Evolutionary conservation across 495 filamentous ascomycete genomes (phyloP).

Genomic region (Lophium mytilinum): DNA sequence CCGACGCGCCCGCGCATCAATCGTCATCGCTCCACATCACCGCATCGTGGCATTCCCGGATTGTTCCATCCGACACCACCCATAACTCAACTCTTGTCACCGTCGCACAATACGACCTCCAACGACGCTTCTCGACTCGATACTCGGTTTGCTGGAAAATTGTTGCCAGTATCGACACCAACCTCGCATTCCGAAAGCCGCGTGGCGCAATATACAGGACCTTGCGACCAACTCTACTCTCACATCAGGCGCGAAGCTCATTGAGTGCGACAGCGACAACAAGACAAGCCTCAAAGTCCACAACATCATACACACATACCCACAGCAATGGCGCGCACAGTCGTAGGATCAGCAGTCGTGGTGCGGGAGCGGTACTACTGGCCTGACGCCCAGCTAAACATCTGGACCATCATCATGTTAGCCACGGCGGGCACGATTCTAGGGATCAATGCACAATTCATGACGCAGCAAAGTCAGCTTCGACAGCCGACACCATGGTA

Average conservation of each 20-base stretch:
- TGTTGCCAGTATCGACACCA: too few relatives aligned
- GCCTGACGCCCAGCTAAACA: conserved; percentile 85
- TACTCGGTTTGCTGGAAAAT: too few relatives aligned
- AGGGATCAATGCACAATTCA: conserved; percentile 80
- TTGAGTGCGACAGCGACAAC: not conserved
- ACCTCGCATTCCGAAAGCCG: too few relatives aligned
- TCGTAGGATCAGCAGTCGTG: conserved; percentile 26
- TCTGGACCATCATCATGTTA: conserved; percentile 87
- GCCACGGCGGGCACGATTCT: conserved; percentile 68
- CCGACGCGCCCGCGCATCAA: not conserved
- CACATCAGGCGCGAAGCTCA: not conserved
- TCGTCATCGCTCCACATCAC: not conserved
- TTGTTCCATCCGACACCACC: not conserved
- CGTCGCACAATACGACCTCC: not conserved
- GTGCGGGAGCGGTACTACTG: conserved; percentile 70
- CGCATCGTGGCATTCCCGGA: not conserved
- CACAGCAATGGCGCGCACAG: conserved; percentile 21
- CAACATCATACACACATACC: not conserved
- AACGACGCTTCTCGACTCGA: too few relatives aligned
- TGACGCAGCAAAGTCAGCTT: conserved; percentile 66
- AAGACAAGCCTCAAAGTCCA: not conserved
- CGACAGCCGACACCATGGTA: conserved; percentile 75
- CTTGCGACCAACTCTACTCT: not conserved
- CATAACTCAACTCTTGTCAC: not conserved
- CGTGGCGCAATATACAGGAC: too few relatives aligned